A percentile compares a stretch with the other conserved stretches of the same genome.
phyloP scores from a whole-genome alignment of 2,329 filamentous ascomycete species.

The Decorospora gaudefroyi region DNA sequence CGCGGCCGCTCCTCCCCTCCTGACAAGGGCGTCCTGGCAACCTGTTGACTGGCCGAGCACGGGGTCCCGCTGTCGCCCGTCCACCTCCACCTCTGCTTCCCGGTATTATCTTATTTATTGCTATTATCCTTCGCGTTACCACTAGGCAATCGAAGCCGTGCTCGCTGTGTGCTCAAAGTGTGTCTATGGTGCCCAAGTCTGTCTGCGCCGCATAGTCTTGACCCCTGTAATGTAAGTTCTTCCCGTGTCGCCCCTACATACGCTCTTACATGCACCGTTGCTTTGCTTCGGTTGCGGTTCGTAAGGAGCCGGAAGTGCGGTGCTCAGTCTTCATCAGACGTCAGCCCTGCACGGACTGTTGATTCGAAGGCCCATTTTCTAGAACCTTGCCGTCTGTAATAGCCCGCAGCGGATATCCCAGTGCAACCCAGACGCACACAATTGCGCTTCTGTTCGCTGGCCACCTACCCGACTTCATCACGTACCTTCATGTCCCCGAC shows the following conservation, averaged over 20 bases:
- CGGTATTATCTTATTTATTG: constrained; percentile 41
- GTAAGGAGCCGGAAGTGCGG: constrained; percentile 41
- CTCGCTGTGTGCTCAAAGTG: constrained; percentile 33
- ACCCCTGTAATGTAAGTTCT: constrained; percentile 38
- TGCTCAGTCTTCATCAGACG: constrained; percentile 47
- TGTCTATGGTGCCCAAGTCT: constrained; percentile 28
- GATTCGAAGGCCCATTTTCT: constrained; percentile 41
- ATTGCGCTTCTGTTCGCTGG: constrained; percentile 38
- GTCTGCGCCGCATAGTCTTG: constrained; percentile 38
- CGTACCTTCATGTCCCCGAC: constrained; percentile 40
- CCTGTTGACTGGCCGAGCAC: constrained; percentile 35
- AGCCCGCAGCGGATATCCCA: constrained; percentile 40
- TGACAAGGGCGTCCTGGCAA: constrained; percentile 29
- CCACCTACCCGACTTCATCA: constrained; percentile 30
- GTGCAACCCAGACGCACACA: constrained; percentile 43
- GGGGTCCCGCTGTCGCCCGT: constrained; percentile 30
- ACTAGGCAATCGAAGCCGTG: constrained; percentile 25
- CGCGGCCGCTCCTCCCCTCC: constrained; percentile 28
- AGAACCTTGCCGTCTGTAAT: constrained; percentile 44
- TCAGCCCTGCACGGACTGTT: constrained; percentile 48
- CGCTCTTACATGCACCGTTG: constrained; percentile 35
- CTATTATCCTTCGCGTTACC: constrained; percentile 37
- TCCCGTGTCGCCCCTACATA: constrained; percentile 31
- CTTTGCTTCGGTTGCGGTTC: constrained; percentile 40
- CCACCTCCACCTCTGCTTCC: constrained; percentile 31